Evolutionary conservation across 1,139 yeast species (phyloP).

Genomic region (Saccharomycopsis phalli): DNA sequence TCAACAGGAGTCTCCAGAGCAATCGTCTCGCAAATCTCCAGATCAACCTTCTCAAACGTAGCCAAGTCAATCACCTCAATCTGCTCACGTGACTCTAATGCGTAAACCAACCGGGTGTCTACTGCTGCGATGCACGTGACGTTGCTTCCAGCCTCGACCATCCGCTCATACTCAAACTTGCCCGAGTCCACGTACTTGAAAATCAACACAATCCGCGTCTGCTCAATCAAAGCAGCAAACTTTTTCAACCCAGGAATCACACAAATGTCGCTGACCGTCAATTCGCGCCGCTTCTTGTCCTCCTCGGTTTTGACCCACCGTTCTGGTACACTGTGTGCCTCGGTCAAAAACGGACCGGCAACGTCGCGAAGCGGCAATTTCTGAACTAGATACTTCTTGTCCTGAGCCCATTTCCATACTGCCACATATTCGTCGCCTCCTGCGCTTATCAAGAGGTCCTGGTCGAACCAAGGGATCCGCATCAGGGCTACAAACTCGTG

Average conservation of each 20-base stretch:
- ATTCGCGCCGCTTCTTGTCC: slow-evolving; percentile 22
- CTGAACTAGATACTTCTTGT: slow-evolving; percentile 35
- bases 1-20: slow-evolving; percentile 26
- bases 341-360: slow-evolving; percentile 40
- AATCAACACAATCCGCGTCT: slow-evolving; percentile 44
- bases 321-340: slow-evolving; percentile 57
- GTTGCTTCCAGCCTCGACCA: slow-evolving; percentile 1
- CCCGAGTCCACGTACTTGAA: slow-evolving; percentile 28
- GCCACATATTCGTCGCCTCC: slow-evolving; percentile 84
- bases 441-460: slow-evolving; percentile 54
- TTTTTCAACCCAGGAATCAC: slow-evolving; percentile 18
- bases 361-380: slow-evolving; percentile 41
- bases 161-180: slow-evolving; percentile 17
- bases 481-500: slow-evolving; percentile 67
- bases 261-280: slow-evolving; percentile 6
- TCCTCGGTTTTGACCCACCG: slow-evolving; percentile 52
- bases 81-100: slow-evolving; percentile 16
- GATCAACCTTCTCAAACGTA: slow-evolving; percentile 25
- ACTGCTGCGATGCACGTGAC: background rate
- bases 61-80: slow-evolving; percentile 18
- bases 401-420: slow-evolving; percentile 68
- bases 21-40: slow-evolving; percentile 23
- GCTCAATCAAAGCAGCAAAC: slow-evolving; percentile 44
- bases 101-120: slow-evolving; percentile 20
- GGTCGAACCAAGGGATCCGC: slow-evolving; percentile 42